Evolutionary conservation across 306 rosid species (phyloP).

Genomic region (Medicago truncatula): MtrunA17r5.0-ANR NC_053043.1:1526001-1526500

Average conservation of each 20-base stretch:
- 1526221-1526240: too few relatives aligned
- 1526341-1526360: slow-evolving; percentile 15
- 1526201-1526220: too few relatives aligned
- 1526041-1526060: slow-evolving; percentile 32
- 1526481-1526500: too few relatives aligned
- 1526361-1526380: too few relatives aligned
- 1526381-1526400: neutral
- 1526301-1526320: neutral
- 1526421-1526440: neutral
- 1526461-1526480: too few relatives aligned
- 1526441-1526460: neutral
- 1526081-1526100: neutral
- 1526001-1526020: neutral
- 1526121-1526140: too few relatives aligned
- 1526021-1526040: neutral
- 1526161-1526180: too few relatives aligned
- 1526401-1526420: neutral
- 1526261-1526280: neutral
- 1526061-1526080: slow-evolving; percentile 9
- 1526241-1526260: too few relatives aligned
- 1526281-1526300: neutral
- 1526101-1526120: too few relatives aligned
- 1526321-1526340: neutral
- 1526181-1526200: too few relatives aligned
- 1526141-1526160: too few relatives aligned